Base-by-base conservation (phyloP, 805 yeast genomes). In the Metschnikowia picachoensis region DNA sequence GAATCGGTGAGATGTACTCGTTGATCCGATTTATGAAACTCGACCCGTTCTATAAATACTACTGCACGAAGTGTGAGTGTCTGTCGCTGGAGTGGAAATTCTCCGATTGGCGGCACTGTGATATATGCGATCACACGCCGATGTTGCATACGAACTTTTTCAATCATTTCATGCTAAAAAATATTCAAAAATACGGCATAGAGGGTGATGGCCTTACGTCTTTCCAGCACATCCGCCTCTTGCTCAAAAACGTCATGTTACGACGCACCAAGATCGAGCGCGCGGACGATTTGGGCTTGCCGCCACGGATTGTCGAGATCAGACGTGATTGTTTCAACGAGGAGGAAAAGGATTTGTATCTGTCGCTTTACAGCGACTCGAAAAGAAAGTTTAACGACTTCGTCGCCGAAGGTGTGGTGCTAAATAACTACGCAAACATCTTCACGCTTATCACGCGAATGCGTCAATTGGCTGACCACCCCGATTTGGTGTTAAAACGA, bases 401-500 rank as follows among this genome's bases (percentile, higher is more conserved):
- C 62, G 98, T 94, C 34, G 94, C 95, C 17, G 92, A 88, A 60
- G 99, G 99, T 66, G 97, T 94, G 35, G 97, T 94, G 20, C 72
- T 94, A 48, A 94, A 94, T 67, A 94, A 94, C 64, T 94, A 94
- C 68, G 99, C 99, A 38, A 94, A 94, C 60, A 94, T 94, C 59
- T 94, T 94, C 69, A 91, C 98, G 0, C 75, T 94, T 46, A 91
- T 94, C 59, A 94, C 99, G 0, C 74, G 99, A 58, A 95, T 94
- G 99, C 80, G 99, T 58, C 99, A 94, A 66, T 73, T 94, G 57
- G 98, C 99, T 0, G 99, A 94, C 64, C 99, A 94, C 65, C 99
- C 99, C 0, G 99, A 94, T 67, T 72, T 94, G 51, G 97, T 94
- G 1, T 71, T 94, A 60, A 82, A 90, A 55, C 74, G 91, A 43